Evolutionary conservation across 495 filamentous ascomycete species (phyloP), one percentile per base, ranked within the genome.

Genomic region (Talaromyces trachyspermus): DNA sequence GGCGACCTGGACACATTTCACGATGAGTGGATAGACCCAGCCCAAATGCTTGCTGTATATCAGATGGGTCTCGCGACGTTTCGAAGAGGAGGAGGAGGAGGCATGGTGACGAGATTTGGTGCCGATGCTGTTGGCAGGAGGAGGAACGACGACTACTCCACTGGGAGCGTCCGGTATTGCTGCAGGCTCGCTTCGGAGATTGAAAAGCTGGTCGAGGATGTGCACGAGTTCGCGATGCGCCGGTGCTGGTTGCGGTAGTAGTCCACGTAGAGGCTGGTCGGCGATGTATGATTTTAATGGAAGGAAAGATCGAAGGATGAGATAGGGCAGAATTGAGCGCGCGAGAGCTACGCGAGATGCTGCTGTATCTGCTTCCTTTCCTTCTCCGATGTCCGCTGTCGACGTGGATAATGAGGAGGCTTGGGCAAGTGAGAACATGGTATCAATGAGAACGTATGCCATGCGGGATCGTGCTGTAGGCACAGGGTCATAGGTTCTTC

Each of bases 181-280:
- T 2, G 79, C 75, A 2, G 82, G 79, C 58, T 90, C 84, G 12
- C 80, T 85, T 26, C 76, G 69, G 35, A 97, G 66, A 18, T 71
- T 66, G 4, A 84, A 74, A 45, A 95, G 65, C 10, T 72, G 64
- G 15, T 69, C 63, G 10, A 97, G 66, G 22, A 92, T 72, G 48
- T 88, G 81, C 1, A 85, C 60, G 40, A 98, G 64, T 54, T 92
- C 89, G 53, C 76, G 79, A 32, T 88, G 79, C 54, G 95, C 87
- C 0, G 79, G 79, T 11, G 84, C 74, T 4, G 92, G 92, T 61
- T 94, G 88, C 24, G 92, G 92, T 84, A 92, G 90, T n/a, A 81
- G 71, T 0, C 92, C 94, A 12, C 92, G 75, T 9, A 98, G 70
- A 12, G 92, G 92, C 56, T 96, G 92, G 62, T 98, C 92, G 4